Percentiles rank a stretch among this genome's conserved stretches.
These are phyloP conservation scores for Boletus rubroflammeus DNA, from an alignment of 768 basidiomycete species.

Conservation along the genomic window DNA sequence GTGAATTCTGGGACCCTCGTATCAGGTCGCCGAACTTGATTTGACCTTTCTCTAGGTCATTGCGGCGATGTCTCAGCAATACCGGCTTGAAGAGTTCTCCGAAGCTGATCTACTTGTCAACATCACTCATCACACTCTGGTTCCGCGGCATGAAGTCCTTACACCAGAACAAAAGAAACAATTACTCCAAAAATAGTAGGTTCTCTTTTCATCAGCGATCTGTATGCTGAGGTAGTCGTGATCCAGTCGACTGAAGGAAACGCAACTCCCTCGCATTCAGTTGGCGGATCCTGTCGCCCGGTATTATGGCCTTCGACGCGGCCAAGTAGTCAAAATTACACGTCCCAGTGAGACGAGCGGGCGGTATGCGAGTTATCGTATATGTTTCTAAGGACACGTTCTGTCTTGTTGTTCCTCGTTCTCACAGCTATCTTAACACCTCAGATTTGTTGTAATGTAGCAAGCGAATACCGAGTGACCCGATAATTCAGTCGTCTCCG, in stretches of 20 bases:
- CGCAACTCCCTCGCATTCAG: slow-evolving; percentile 96
- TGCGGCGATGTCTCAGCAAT: slow-evolving; percentile 81
- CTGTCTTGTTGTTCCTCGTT: neutral
- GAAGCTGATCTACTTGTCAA: slow-evolving; percentile 96
- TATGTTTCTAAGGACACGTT: slow-evolving; percentile 60
- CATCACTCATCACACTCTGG: slow-evolving; percentile 93
- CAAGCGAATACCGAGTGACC: slow-evolving; percentile 7
- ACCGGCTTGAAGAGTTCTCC: slow-evolving; percentile 91
- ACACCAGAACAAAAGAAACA: slow-evolving; percentile 80
- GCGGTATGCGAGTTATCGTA: slow-evolving; percentile 87
- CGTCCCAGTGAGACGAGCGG: slow-evolving; percentile 96
- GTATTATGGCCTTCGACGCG: slow-evolving; percentile 93
- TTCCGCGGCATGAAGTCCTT: slow-evolving; percentile 89
- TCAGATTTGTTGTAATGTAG: slow-evolving; percentile 16
- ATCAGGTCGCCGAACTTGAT: neutral
- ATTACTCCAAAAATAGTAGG: slow-evolving; percentile 91
- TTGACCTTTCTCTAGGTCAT: slow-evolving; percentile 64
- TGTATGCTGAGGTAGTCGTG: slow-evolving; percentile 5
- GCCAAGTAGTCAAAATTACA: slow-evolving; percentile 98
- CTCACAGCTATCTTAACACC: slow-evolving; percentile 1
- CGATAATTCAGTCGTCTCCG: neutral
- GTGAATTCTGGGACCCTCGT: slow-evolving; percentile 38
- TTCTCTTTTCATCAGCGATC: slow-evolving; percentile 17
- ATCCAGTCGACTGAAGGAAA: slow-evolving; percentile 90
- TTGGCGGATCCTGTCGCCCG: slow-evolving; percentile 95